phyloP scores from a whole-genome alignment of 2,329 filamentous ascomycete genomes.

The Apiospora arundinis region DNA sequence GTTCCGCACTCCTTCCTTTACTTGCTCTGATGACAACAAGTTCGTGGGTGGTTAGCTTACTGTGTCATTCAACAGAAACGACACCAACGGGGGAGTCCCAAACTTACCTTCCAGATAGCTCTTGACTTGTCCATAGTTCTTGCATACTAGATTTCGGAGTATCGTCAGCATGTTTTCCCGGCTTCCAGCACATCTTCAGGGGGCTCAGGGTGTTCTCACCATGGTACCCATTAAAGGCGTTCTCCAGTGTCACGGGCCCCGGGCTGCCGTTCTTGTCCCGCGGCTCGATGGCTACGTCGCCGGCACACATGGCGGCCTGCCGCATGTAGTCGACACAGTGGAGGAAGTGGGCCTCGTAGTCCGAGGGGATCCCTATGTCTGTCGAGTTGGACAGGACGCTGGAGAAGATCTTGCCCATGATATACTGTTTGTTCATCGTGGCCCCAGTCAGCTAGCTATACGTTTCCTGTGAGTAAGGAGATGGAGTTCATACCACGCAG shows the following conservation, averaged over 20 bases:
- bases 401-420: constrained; percentile 44
- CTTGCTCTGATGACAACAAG: neutral
- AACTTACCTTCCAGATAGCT: neutral
- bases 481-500: constrained; percentile 36
- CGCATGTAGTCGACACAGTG: constrained; percentile 37
- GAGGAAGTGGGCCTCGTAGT: constrained; percentile 35
- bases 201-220: neutral
- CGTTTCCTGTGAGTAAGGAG: neutral
- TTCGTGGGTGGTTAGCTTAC: neutral
- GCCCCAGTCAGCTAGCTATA: neutral
- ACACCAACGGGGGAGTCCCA: too few relatives aligned
- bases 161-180: neutral
- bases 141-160: neutral
- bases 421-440: constrained; percentile 33
- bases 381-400: constrained; percentile 31
- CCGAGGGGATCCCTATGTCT: constrained; percentile 32
- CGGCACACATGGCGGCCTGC: constrained; percentile 35
- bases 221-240: constrained; percentile 13
- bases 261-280: constrained; percentile 26
- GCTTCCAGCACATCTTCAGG: neutral
- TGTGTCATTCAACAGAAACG: too few relatives aligned
- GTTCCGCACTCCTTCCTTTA: neutral
- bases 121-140: neutral
- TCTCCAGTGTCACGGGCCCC: constrained; percentile 11
- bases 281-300: constrained; percentile 34